phyloP scores from a whole-genome alignment of 345 rosid genomes.

The Cochlearia excelsa region DNA sequence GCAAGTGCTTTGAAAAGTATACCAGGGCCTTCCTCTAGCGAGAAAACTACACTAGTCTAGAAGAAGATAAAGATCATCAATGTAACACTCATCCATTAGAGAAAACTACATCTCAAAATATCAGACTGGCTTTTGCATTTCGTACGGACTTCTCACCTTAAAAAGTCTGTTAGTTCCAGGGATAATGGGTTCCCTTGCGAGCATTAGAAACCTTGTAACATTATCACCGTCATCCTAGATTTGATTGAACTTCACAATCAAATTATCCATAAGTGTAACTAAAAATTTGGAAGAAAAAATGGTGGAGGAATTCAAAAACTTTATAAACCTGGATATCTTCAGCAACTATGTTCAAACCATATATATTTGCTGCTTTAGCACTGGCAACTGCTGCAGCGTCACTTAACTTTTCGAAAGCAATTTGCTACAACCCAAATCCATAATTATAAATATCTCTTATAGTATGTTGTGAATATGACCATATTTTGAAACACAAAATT shows the following conservation, averaged over 20 bases:
- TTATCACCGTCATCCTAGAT: conserved; percentile 80
- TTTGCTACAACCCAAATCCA: conserved; percentile 43
- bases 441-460: conserved; percentile 16
- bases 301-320: background rate
- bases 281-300: conserved; percentile 2
- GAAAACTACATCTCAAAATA: background rate
- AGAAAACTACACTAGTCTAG: conserved; percentile 93
- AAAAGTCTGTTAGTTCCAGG: conserved; percentile 82
- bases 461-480: conserved; percentile 2
- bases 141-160: conserved; percentile 57
- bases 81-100: conserved; percentile 5
- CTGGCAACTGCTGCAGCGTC: conserved; percentile 97
- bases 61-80: conserved; percentile 22
- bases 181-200: conserved; percentile 97
- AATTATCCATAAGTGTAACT: conserved; percentile 7
- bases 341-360: conserved; percentile 82
- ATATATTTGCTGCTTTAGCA: conserved; percentile 72
- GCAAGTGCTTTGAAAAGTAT: conserved; percentile 98
- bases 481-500: background rate
- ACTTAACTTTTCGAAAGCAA: conserved; percentile 57
- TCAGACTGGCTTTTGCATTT: background rate
- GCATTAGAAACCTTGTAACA: conserved; percentile 90
- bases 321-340: conserved; percentile 81
- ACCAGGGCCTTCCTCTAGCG: conserved; percentile 97
- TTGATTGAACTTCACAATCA: conserved; percentile 28